phyloP scores from a whole-genome alignment of 257 asterid genomes.

The Scutellaria barbata region DNA sequence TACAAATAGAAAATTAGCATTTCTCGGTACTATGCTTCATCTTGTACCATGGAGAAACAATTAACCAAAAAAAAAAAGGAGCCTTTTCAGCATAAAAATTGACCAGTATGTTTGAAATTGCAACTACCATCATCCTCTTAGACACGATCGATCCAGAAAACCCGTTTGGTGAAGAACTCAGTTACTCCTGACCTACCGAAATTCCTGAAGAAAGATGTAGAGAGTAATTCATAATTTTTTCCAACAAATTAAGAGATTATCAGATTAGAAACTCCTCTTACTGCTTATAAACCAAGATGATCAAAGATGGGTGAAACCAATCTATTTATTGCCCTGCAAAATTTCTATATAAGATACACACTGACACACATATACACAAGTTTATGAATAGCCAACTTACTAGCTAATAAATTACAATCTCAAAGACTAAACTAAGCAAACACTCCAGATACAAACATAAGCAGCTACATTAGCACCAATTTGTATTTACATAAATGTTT shows the following conservation, averaged over 20 bases:
- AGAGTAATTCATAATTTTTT: background rate
- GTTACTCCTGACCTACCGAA: conserved; percentile 13
- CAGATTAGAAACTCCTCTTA: conserved; percentile 1
- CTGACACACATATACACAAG: background rate
- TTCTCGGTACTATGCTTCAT: background rate
- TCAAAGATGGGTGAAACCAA: background rate
- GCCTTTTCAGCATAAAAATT: conserved; percentile 16
- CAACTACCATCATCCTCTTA: background rate
- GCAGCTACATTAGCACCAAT: background rate
- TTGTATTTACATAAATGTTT: no score
- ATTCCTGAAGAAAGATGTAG: conserved; percentile 37
- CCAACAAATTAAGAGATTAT: conserved; percentile 5
- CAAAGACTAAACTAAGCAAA: background rate
- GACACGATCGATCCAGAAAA: conserved; percentile 8
- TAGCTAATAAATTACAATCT: background rate
- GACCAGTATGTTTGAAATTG: background rate
- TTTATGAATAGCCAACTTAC: background rate
- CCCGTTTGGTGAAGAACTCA: background rate
- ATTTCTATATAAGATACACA: background rate
- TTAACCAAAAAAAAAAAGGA: no score
- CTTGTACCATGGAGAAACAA: conserved; percentile 1
- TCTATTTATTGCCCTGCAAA: background rate
- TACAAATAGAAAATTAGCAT: conserved; percentile 1
- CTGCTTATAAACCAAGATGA: conserved; percentile 8
- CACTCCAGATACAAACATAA: background rate